Conservation (phyloP, 441 rosid species). For the Pelargonium fulgidum region DNA sequence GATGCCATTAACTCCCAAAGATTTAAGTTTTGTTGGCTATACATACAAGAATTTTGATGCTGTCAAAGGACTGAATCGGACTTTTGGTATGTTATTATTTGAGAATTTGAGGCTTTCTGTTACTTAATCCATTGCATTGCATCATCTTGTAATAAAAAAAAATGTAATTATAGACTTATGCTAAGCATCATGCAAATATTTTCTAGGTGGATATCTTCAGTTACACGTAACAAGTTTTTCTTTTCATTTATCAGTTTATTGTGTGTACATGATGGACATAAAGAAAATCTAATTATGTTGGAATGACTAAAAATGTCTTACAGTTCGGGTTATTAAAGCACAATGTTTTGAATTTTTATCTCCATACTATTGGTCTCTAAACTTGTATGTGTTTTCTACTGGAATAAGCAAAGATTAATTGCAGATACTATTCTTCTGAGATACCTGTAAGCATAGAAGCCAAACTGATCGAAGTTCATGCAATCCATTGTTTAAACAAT, state of each 20-base stretch:
- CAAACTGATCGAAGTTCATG: too few species aligned
- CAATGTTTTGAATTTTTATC: neutral
- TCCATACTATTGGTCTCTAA: neutral
- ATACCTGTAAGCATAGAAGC: too few species aligned
- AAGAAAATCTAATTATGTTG: neutral
- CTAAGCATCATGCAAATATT: constrained; percentile 9
- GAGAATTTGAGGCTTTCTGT: constrained; percentile 7
- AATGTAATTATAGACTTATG: constrained; percentile 11
- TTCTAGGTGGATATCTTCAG: neutral
- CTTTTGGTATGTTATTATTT: constrained; percentile 47
- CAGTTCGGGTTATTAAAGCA: neutral
- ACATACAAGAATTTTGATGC: constrained; percentile 97
- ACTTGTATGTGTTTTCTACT: neutral
- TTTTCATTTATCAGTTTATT: neutral
- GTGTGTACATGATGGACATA: neutral
- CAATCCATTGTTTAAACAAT: too few species aligned
- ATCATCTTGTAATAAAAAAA: neutral
- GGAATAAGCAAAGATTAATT: neutral
- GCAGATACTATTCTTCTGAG: too few species aligned
- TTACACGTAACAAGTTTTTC: neutral
- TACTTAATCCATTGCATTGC: constrained; percentile 9
- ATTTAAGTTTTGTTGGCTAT: constrained; percentile 94
- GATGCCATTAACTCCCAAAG: constrained; percentile 76
- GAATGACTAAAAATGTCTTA: neutral
- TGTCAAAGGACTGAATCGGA: constrained; percentile 61